These are phyloP conservation scores for Cladophialophora exuberans DNA, from an alignment of 2,329 filamentous ascomycete species.

Conservation along the genomic window DNA sequence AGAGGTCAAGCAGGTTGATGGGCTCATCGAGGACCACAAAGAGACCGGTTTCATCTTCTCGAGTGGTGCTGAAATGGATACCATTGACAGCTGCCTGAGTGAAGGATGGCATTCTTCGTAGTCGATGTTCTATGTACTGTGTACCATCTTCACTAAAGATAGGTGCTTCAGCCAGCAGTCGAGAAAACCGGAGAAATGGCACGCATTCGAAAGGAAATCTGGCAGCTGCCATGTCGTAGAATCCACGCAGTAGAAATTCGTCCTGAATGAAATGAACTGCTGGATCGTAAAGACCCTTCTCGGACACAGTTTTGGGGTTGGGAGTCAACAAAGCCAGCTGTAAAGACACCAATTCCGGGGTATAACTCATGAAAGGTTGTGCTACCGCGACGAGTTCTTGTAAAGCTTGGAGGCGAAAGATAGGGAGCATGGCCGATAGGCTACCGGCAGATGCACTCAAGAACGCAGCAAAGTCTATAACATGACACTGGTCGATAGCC, in stretches of 20 bases:
- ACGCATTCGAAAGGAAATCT: slow-evolving; percentile 85
- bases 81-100: slow-evolving; percentile 74
- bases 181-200: slow-evolving; percentile 75
- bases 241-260: slow-evolving; percentile 56
- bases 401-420: slow-evolving; percentile 44
- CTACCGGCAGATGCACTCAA: not conserved
- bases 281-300: slow-evolving; percentile 18
- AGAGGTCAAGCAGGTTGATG: slow-evolving; percentile 54
- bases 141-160: slow-evolving; percentile 52
- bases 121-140: slow-evolving; percentile 61
- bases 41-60: slow-evolving; percentile 85
- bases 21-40: slow-evolving; percentile 66
- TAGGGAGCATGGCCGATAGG: slow-evolving; percentile 7
- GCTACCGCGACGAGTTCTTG: slow-evolving; percentile 72
- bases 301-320: slow-evolving; percentile 20
- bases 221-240: slow-evolving; percentile 70
- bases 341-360: slow-evolving; percentile 69
- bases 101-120: slow-evolving; percentile 72
- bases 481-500: slow-evolving; percentile 50
- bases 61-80: slow-evolving; percentile 77
- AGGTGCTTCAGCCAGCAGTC: slow-evolving; percentile 60
- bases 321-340: slow-evolving; percentile 67
- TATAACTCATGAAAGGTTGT: slow-evolving; percentile 70
- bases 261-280: slow-evolving; percentile 61
- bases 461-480: slow-evolving; percentile 52